Base-by-base conservation (phyloP, 208 protist species). In the Wallacemonas sp. region DNA sequence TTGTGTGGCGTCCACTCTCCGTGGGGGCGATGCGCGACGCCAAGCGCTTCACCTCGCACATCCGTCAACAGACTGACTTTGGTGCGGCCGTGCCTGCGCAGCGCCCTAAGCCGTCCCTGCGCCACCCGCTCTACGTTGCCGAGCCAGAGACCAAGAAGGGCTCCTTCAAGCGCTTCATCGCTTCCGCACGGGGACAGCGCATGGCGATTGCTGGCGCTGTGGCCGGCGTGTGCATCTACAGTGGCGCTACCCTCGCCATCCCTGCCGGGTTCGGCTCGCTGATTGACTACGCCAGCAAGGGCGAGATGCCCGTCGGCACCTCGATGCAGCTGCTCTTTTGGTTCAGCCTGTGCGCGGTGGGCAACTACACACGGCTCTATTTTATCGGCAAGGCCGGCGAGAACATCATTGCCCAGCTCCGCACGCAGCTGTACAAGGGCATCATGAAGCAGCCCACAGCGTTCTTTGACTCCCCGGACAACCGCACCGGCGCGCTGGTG, bases 381-480 rank as follows among this genome's bases (percentile, higher is more conserved):
- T 92, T 72, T 57, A 89, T 93, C 54, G 88, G 86, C 26, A 83
- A 76, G 42, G 86, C 91, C 18, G 87, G 82, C 11, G 87, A 96
- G 65, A 80, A 57, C 26, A 86, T 93, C 33, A 92, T 94, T 44
- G 76, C 82, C 11, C 81, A 84, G 57, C 79, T 94, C 32, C 83
- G 91, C 42, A 71, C 69, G 20, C 32, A 55, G 26, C 70, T 97
- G 20, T 95, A 93, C 79, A 69, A 48, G 36, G 74, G 67, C 49
- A 82, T 94, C 54, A 54, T 95, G 44, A 54, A 65, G 18, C 87
- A 94, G 68, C 84, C 84, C 0, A 79, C 78, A 2, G 72, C 80
- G 11, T 94, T 96, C 61, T 96, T 93, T 71, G 91, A 96, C 65
- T 76, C 74, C 2, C 55, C 83, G 16, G 88, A 82, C 33, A 94